These are phyloP conservation scores for Toxicodendron radicans DNA, from an alignment of 345 rosid species.

Conservation along the genomic window DNA sequence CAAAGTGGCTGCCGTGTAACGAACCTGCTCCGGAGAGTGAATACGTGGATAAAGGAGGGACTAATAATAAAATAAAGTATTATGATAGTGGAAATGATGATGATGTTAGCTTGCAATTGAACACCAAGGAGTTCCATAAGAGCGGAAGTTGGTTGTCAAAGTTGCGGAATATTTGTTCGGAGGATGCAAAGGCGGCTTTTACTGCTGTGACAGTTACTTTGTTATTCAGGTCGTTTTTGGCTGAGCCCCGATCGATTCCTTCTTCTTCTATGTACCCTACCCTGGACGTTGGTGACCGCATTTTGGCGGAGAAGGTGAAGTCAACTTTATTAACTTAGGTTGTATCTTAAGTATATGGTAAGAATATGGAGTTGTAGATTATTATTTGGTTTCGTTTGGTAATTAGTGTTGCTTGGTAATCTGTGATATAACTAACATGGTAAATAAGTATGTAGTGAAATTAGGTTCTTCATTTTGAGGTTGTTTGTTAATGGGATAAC, in stretches of 20 bases:
- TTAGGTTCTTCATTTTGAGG: not conserved
- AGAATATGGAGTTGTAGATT: not conserved
- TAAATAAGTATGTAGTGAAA: not conserved
- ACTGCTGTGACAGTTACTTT: conserved; percentile 79
- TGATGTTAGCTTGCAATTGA: conserved; percentile 34
- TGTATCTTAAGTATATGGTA: not conserved
- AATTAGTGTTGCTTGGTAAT: not conserved
- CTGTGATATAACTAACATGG: too few relatives aligned
- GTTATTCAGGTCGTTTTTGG: conserved; percentile 71
- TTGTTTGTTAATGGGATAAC: too few relatives aligned
- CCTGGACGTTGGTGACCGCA: conserved; percentile 79
- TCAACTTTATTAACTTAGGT: not conserved
- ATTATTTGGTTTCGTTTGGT: not conserved
- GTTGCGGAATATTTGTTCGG: conserved; percentile 54
- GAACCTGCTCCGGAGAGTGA: conserved; percentile 41
- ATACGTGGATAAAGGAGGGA: conserved; percentile 52
- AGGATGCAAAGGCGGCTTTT: conserved; percentile 84
- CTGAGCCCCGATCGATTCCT: conserved; percentile 87
- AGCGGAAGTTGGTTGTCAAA: conserved; percentile 63
- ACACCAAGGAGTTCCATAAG: conserved; percentile 28
- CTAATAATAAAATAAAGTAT: conserved; percentile 13
- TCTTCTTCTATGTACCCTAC: conserved; percentile 86
- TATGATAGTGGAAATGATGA: conserved; percentile 9
- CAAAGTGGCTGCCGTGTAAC: conserved; percentile 75
- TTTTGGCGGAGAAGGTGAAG: conserved; percentile 86